These are phyloP conservation scores for Penicillium taxi DNA, from an alignment of 495 filamentous ascomycete genomes.

Conservation along the genomic window DNA sequence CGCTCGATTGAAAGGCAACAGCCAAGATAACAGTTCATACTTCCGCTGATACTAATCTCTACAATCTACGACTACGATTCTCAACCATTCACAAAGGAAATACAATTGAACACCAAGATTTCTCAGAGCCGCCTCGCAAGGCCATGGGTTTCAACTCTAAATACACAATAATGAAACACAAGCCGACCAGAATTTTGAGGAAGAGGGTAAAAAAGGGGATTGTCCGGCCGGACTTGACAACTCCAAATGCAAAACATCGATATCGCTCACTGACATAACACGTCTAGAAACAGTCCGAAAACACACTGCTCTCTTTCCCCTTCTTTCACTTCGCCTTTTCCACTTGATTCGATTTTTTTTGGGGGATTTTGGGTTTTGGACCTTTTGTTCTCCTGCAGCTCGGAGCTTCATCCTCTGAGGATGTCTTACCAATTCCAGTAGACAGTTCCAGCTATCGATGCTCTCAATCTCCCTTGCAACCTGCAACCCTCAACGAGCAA, in stretches of 20 bases:
- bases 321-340: background rate
- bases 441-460: no score
- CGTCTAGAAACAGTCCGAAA: background rate
- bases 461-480: no score
- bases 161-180: slow-evolving; percentile 47
- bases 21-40: no score
- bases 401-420: no score
- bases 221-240: slow-evolving; percentile 25
- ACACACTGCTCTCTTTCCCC: background rate
- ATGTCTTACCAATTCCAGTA: no score
- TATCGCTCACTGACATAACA: slow-evolving; percentile 16
- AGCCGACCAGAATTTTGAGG: slow-evolving; percentile 26
- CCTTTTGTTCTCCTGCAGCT: no score
- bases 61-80: background rate
- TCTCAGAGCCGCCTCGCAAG: slow-evolving; percentile 17
- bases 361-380: no score
- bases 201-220: slow-evolving; percentile 8
- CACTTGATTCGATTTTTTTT: no score
- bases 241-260: slow-evolving; percentile 12
- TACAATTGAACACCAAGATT: slow-evolving; percentile 29
- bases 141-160: slow-evolving; percentile 37
- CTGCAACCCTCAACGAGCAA: no score
- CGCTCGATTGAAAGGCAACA: no score
- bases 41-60: no score
- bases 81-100: slow-evolving; percentile 25